Evolutionary conservation across 257 asterid genomes (phyloP).

Genomic region (Rehmannia glutinosa): DNA sequence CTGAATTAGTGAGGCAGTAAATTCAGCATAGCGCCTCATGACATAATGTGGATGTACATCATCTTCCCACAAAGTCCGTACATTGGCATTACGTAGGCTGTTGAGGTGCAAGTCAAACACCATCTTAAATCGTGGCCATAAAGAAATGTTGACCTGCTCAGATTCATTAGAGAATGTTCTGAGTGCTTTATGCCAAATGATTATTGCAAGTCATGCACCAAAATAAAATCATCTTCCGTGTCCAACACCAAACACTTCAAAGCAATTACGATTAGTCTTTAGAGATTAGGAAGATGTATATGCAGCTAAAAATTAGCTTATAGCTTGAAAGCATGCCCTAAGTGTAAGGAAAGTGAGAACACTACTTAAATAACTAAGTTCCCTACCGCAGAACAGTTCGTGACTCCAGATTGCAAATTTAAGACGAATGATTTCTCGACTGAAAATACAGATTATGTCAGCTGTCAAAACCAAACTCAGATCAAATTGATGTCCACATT

Average conservation of each 20-base stretch:
- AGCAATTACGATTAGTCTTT: conserved; percentile 3
- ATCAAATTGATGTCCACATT: neutral
- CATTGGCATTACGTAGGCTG: conserved; percentile 85
- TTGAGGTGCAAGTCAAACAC: conserved; percentile 96
- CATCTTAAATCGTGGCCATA: conserved; percentile 99
- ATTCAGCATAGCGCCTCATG: conserved; percentile 98
- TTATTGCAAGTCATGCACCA: neutral
- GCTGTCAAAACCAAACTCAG: neutral
- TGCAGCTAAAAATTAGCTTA: neutral
- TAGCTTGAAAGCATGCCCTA: neutral
- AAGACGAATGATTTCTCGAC: neutral
- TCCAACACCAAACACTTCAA: conserved; percentile 9
- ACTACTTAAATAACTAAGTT: neutral
- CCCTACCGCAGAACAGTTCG: neutral
- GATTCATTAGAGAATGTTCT: conserved; percentile 20
- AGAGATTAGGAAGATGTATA: neutral
- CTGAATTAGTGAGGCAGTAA: conserved; percentile 90
- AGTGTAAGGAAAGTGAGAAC: neutral
- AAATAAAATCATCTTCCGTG: neutral
- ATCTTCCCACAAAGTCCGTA: conserved; percentile 91
- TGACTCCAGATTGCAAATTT: conserved; percentile 12
- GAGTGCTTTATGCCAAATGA: neutral
- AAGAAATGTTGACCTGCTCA: conserved; percentile 83
- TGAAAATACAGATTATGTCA: neutral
- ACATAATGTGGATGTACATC: conserved; percentile 98